Base-by-base conservation (phyloP, 495 filamentous ascomycete genomes). In the Viridothelium virens region DNA sequence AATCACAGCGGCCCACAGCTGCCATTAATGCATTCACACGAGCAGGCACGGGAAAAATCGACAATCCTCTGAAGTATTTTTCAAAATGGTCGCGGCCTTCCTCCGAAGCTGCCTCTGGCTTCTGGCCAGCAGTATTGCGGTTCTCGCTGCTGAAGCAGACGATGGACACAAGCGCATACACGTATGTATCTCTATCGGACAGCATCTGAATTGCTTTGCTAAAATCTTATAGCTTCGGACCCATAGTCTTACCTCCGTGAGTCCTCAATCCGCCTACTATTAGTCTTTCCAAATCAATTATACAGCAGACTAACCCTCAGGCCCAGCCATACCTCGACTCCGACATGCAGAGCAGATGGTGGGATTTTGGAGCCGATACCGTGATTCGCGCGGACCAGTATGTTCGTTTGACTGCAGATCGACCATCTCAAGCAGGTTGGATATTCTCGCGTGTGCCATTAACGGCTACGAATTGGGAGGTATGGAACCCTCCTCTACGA, bases 301-400 rank as follows among this genome's bases (percentile, higher is more conserved):
- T n/a, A 2, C 65, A 47, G 56, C 37, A 25, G 4, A 61, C 63
- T 10, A 63, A 34, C 39, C 1, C 33, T 16, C 2, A 31, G 25
- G 39, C 38, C 78, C 74, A 97, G 89, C 95, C 95, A 61, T 99
- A 97, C 77, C 84, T 99, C 61, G 94, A 97, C 78, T 91, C 91
- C 66, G 95, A 99, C 77, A 92, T 97, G 87, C 91, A 96, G 83
- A 96, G 90, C 80, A 89, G 95, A 78, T 99, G 94, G 91, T 99
- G 90, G 77, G 95, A 99, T 80, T 99, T 96, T 84, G 95, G 95
- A 73, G 94, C 92, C 72, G 91, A 96, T 76, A 95, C 94, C 4
- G 85, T 99, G 70, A 82, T 97, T 73, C 88, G 95, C 61, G 89
- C 92, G 69, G 95, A 99, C 77, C 86, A 91, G 88, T 97, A 97